Base-by-base conservation (phyloP, 805 yeast genomes). In the Myxozyma lipomycoides region DNA sequence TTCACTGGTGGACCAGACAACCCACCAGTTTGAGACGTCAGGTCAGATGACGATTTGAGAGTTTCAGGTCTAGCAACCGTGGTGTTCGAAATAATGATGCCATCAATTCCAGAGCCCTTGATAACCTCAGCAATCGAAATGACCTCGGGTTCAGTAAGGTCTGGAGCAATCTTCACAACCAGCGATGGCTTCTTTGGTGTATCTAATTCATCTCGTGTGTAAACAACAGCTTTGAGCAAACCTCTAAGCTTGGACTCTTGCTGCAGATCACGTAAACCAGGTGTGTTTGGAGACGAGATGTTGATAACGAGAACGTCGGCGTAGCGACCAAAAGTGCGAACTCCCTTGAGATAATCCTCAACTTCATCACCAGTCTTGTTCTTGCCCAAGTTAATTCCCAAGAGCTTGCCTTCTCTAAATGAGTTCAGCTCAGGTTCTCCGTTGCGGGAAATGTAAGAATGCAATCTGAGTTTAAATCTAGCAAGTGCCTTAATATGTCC, bases 261-360 rank as follows among this genome's bases (percentile, higher is more conserved):
- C 71, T 91, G 98, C 60, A 91, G 76, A 61, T 82, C 86, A 63
- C 98, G 79, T 60, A 91, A 76, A 1, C 97, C 97, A 3, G 98
- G 98, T 1, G 98, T 91, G 65, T 91, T 91, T 46, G 98, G 98
- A 43, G 95, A 85, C 1, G 96, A 88, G 12, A 91, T 96, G 63
- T 91, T 91, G 58, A 91, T 79, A 18, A 91, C 91, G 55, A 91
- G 73, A 5, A 86, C 89, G 69, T 91, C 98, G 3, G 98, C 96
- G 61, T 74, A 81, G 10, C 82, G 79, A 10, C 95, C 95, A 59
- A 91, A 79, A 48, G 82, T 75, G 51, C 79, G 79, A 23, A 91
- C 95, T 54, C 98, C 98, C 58, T 77, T 73, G 43, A 86, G 79
- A 63, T 88, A 91, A 67, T 91, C 98, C 50, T 82, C 73, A 49